Base-by-base conservation (phyloP, 2,329 filamentous ascomycete genomes). In the Purpureocillium takamizusanense region DNA sequence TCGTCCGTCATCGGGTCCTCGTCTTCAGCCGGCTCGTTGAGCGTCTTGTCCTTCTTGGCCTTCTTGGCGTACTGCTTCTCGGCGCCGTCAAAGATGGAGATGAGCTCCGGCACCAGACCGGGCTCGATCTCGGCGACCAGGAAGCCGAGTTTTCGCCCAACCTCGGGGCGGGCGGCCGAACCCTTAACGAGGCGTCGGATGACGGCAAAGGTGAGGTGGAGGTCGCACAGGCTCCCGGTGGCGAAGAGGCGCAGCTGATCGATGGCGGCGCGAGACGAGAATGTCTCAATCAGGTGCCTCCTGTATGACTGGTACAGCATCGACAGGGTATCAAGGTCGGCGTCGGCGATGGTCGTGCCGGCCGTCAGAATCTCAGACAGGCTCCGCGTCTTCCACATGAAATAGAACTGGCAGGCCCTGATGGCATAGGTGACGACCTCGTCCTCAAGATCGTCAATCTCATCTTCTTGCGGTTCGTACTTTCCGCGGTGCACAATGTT, bases 361-460 rank as follows among this genome's bases (percentile, higher is more conserved):
- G 70, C 68, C 13, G 69, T 63, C 28, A 86, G 59, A 13, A 72
- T 60, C 38, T 70, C 66, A 44, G 70, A 67, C 43, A 86, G 53
- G 37, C 71, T 67, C 38, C 78, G 75, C 16, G 83, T 74, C 55
- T 92, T 90, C 92, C 92, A 98, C 78, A 94, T 86, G 56, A 95
- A 94, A 63, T 95, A 97, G 62, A 94, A 87, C 34, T 88, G 72
- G 36, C 83, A 72, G 2, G 81, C 73, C 47, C 84, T 83, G 51
- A 94, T 83, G 23, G 87, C 82, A 50, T 81, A 83, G 2, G 77
- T 70, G 7, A 87, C 80, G 32, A 92, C 69, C 46, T 86, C 80
- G 48, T 92, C 85, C 58, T 97, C 90, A 11, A 86, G 67, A 32
- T 79, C 79, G 45, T 88, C 83, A 18, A 81, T 71, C 12, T 83